These are phyloP conservation scores for Pascua sp. DNA, from an alignment of 1,284 basidiomycete genomes.

Conservation along the genomic window DNA sequence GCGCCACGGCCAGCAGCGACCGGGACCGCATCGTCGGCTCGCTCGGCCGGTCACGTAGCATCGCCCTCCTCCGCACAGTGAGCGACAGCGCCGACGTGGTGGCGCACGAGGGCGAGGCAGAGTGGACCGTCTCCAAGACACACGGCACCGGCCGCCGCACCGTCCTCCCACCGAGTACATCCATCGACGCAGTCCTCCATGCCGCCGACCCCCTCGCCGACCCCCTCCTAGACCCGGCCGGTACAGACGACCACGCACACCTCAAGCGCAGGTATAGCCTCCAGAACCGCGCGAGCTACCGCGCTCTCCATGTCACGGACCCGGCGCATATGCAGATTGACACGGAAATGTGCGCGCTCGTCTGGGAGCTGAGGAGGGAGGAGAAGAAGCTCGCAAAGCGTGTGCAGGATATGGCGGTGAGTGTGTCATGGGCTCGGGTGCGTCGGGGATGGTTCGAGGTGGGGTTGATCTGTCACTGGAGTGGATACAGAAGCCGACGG, in stretches of 20 bases:
- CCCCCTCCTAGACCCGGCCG: background rate
- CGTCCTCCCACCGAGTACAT: background rate
- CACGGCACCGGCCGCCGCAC: slow-evolving; percentile 33
- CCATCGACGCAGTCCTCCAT: background rate
- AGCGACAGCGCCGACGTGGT: slow-evolving; percentile 43
- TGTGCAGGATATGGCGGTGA: slow-evolving; percentile 35
- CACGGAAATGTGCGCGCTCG: slow-evolving; percentile 36
- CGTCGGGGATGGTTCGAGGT: background rate
- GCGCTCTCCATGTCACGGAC: slow-evolving; percentile 1
- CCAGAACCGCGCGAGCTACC: slow-evolving; percentile 20
- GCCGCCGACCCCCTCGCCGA: background rate
- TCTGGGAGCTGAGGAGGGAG: slow-evolving; percentile 29
- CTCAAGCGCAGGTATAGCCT: slow-evolving; percentile 15
- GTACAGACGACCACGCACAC: background rate
- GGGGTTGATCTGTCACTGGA: background rate
- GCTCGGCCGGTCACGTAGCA: background rate
- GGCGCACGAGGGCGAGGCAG: slow-evolving; percentile 28
- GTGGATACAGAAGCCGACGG: too few relatives aligned
- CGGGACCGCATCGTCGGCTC: too few relatives aligned
- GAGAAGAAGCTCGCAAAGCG: slow-evolving; percentile 30
- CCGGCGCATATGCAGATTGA: slow-evolving; percentile 33
- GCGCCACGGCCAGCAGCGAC: background rate
- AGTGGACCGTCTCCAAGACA: slow-evolving; percentile 39
- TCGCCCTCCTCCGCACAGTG: slow-evolving; percentile 28
- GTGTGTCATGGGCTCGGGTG: slow-evolving; percentile 5